Conservation (phyloP, 2,329 filamentous ascomycete genomes). For the Proliferodiscus dingleyae region DNA sequence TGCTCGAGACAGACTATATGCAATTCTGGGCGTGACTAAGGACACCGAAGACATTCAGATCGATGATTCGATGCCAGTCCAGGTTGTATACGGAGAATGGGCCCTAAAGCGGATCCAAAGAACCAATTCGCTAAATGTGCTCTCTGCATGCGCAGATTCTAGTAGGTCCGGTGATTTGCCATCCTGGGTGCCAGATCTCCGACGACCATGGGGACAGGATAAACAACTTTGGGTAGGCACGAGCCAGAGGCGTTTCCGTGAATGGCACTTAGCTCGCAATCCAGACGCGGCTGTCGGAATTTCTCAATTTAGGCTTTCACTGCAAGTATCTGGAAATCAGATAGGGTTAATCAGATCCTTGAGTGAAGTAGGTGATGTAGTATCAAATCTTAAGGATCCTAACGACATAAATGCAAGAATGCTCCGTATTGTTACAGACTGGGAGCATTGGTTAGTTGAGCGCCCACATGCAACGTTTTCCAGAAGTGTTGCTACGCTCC, state of each 20-base stretch:
- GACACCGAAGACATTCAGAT: slow-evolving; percentile 4
- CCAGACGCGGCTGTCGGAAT: neutral
- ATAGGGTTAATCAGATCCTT: neutral
- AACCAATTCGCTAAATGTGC: slow-evolving; percentile 1
- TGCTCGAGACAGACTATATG: slow-evolving; percentile 11
- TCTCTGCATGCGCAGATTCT: slow-evolving; percentile 9
- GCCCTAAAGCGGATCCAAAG: slow-evolving; percentile 5
- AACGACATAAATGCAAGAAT: neutral
- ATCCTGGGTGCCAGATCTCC: slow-evolving; percentile 11
- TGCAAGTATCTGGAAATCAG: too few species aligned
- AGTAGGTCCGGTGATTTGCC: neutral
- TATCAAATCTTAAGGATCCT: neutral
- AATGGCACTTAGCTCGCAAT: too few species aligned
- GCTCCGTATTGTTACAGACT: neutral
- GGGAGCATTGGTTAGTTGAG: neutral
- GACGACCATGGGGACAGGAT: slow-evolving; percentile 3
- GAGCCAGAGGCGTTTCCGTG: neutral
- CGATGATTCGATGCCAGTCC: slow-evolving; percentile 5
- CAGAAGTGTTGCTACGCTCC: neutral
- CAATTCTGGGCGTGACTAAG: slow-evolving; percentile 7
- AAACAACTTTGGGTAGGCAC: slow-evolving; percentile 1
- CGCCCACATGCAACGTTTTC: too few species aligned
- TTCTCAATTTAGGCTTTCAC: neutral
- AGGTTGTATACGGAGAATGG: slow-evolving; percentile 9
- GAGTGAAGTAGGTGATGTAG: neutral